Base-by-base conservation (phyloP, 345 rosid genomes). In the Eucalyptus viminalis region DNA sequence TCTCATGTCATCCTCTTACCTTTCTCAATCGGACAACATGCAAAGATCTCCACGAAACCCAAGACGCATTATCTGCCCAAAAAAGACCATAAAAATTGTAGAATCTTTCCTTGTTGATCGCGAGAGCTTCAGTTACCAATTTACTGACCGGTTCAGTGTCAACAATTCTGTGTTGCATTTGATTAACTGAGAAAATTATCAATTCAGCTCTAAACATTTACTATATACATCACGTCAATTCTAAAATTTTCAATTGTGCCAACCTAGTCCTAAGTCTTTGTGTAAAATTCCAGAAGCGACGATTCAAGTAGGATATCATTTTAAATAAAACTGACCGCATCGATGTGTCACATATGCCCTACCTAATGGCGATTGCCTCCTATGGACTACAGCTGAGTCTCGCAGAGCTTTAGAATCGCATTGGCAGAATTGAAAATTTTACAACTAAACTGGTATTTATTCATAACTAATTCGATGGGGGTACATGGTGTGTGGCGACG, bases 261-360 rank as follows among this genome's bases (percentile, higher is more conserved):
- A 5, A 72, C 1, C 8, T 34, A 37, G 5, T 19, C 81, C 5
- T 17, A 37, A 37, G 11, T 5, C 2, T 72, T 72, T 37, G 2
- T 0, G 2, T 11, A 14, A 72, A 34, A 72, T 72, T 19, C 22
- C 8, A 34, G 6, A n/a, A 6, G 5, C 1, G 76, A 65, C 6
- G 6, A 65, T 7, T 65, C 4, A 65, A 14, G 40, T n/a, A n/a
- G 9, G 2, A 16, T 19, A 6, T 31, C 43, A 67, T 67, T 16
- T n/a, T 19, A 15, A 31, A 31, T 67, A 31, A 69, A 31, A 24
- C 37, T 1, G 12, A 69, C 2, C 7, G 9, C 1, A 5, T 37
- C 5, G 1, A 44, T 0, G 1, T 21, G 47, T 3, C 83, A 37
- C 3, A 2, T 37, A 37, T 6, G 8, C 43, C 7, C 4, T 6